Evolutionary conservation across 2,329 filamentous ascomycete genomes (phyloP), one percentile per base, ranked within the genome.

Genomic region (Rutstroemia sp.): DNA sequence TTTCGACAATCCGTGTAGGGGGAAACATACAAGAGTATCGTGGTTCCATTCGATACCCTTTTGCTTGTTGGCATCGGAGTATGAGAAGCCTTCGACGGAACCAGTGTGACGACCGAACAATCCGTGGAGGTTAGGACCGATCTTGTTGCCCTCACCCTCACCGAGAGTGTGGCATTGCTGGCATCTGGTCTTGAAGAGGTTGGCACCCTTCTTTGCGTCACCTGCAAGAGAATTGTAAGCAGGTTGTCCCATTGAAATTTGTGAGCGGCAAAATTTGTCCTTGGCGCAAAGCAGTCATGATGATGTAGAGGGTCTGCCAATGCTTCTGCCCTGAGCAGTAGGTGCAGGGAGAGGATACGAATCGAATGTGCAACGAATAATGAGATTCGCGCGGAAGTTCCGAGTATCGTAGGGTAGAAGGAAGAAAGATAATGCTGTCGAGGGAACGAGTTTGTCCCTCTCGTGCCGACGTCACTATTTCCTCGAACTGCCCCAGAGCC

Each of bases 61-160:
- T 72, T 87, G 79, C 88, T 97, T 97, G 89, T 99, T 99, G 83
- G 92, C 94, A 73, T 99, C 94, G 76, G 94, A 96, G 86, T 97
- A 99, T 72, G 90, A 80, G 85, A 88, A 99, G 66, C 94, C 92
- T 48, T 90, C 87, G 68, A 95, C 89, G 73, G 86, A 82, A 70
- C 94, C 94, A 64, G 89, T 89, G 82, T 96, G 88, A 75, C 94
- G 92, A 76, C 94, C 94, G 75, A 96, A 99, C 67, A 99, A 89
- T 73, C 94, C 94, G 86, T 95, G 85, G 69, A 99, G 86, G 74
- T 91, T 91, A 71, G 94, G 94, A 73, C 94, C 94, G 76, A 96
- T 89, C 87, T 97, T 97, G 90, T 96, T 95, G 78, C 84, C 84
- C 77, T 92, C 94, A 70, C 82, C 87, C 63, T 80, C 82, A 77